Base-by-base conservation (phyloP, 441 rosid species). In the Capsella rubella region DNA sequence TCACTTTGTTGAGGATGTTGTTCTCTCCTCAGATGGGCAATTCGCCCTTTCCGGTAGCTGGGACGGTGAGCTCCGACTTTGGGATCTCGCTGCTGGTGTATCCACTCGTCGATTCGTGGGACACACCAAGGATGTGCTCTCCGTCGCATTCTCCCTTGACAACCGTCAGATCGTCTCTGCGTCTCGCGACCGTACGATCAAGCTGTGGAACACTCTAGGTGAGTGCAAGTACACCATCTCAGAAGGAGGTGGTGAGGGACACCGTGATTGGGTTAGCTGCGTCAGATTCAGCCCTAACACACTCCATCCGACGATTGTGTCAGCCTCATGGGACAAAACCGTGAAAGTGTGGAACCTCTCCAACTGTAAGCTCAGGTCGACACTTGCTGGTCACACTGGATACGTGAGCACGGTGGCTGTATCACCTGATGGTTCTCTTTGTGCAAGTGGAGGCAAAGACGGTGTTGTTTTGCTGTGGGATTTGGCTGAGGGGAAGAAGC, bases 151-250 rank as follows among this genome's bases (percentile, higher is more conserved):
- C 87, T 95, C 99, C 0, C 80, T 91, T 4, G 99, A 95, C 70
- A 95, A 95, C 71, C 95, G 99, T 64, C 99, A 95, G 88, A 95
- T 95, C 78, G 99, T 95, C 0, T 95, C 99, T 0, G 99, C 98
- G 1, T 95, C 99, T 1, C 93, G 99, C 8, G 99, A 95, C 82
- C 88, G 90, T 29, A 84, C 92, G 34, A 95, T 95, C 73, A 92
- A 83, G 93, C 85, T 95, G 8, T 92, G 99, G 99, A 95, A 95
- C 78, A 95, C 99, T 0, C 84, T 95, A 0, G 98, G 99, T 0
- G 99, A 95, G 81, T 95, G 99, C 82, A 95, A 95, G 85, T 95
- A 90, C 88, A 95, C 97, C 2, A 95, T 95, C 58, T 82, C 88
- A 34, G 99, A 88, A n/a, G 89, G 86, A n/a, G 80, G 55, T 8